Base-by-base conservation (phyloP, 2,329 filamentous ascomycete species). In the Lachnellula hyalina region DNA sequence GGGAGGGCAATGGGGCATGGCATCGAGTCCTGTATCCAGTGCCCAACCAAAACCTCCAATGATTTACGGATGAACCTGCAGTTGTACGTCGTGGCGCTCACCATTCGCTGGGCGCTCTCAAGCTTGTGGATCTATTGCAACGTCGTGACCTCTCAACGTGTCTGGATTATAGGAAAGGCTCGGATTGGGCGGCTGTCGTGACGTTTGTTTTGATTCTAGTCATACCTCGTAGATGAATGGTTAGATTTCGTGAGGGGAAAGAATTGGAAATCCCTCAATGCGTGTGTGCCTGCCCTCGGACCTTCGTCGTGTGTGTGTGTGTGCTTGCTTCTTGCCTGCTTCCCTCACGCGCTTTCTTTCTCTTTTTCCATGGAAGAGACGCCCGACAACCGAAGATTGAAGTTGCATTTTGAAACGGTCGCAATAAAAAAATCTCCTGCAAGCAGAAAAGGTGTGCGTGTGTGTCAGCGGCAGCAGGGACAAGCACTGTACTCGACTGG, bases 61-160 rank as follows among this genome's bases (percentile, higher is more conserved):
- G 8, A 17, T 40, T 17, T 40, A 17, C 12, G 5, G 42, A 35
- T 25, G 45, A 21, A 32, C 15, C 21, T 47, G 15, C 41, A 19
- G 28, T 28, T 21, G 21, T 34, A 7, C 17, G 46, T 17, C 17
- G 46, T 17, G 19, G 5, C 11, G 15, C 34, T 12, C 47, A 49
- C n/a, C 34, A 25, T 48, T 47, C 45, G 45, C 45, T 47, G 12
- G 45, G 38, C 38, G 19, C 23, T 28, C 35, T 21, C 9, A 19
- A 21, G 12, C n/a, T 25, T 42, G 52, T 49, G 47, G 52, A 54
- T 36, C 44, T n/a, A 46, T 15, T 35, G 28, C 46, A 34, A 48
- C 46, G 47, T 49, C 47, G 52, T 54, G 52, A 38, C 47, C 38
- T 54, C 47, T 49, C 47, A 49, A 48, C 46, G 52, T 49, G 38